These are phyloP conservation scores for Rhexocercosporidium sp. DNA, from an alignment of 2,329 filamentous ascomycete genomes.

Conservation along the genomic window DNA sequence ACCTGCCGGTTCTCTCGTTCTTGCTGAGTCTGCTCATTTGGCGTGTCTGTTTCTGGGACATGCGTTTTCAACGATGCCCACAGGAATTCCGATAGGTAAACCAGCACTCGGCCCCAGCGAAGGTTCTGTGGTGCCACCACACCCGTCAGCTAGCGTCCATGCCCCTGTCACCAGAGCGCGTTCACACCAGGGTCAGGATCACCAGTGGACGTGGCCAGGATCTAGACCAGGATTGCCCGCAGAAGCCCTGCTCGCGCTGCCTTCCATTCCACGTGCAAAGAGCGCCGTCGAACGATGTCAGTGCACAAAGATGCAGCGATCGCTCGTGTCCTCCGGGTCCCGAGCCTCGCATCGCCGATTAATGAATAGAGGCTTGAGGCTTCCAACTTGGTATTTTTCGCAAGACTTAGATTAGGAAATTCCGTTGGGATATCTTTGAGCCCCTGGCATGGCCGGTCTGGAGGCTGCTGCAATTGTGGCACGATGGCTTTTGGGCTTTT, in stretches of 20 bases:
- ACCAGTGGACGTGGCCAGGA: neutral
- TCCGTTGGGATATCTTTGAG: neutral
- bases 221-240: neutral
- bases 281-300: slow-evolving; percentile 10
- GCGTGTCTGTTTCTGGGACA: neutral
- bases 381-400: neutral
- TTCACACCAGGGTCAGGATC: slow-evolving; percentile 1
- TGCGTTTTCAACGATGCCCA: neutral
- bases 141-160: neutral
- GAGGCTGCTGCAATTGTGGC: neutral
- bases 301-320: slow-evolving; percentile 1
- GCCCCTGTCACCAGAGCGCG: neutral
- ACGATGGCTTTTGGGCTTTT: neutral
- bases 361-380: neutral
- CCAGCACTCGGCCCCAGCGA: neutral
- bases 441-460: neutral
- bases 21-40: neutral
- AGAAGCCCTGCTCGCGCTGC: neutral
- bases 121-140: slow-evolving; percentile 3
- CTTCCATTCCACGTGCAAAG: slow-evolving; percentile 13
- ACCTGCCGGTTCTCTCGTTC: neutral
- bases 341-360: slow-evolving; percentile 9
- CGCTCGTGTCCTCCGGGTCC: neutral
- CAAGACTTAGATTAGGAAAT: neutral
- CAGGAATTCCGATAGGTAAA: neutral